Base-by-base conservation (phyloP, 2,329 filamentous ascomycete species). In the Thelonectria olida region DNA sequence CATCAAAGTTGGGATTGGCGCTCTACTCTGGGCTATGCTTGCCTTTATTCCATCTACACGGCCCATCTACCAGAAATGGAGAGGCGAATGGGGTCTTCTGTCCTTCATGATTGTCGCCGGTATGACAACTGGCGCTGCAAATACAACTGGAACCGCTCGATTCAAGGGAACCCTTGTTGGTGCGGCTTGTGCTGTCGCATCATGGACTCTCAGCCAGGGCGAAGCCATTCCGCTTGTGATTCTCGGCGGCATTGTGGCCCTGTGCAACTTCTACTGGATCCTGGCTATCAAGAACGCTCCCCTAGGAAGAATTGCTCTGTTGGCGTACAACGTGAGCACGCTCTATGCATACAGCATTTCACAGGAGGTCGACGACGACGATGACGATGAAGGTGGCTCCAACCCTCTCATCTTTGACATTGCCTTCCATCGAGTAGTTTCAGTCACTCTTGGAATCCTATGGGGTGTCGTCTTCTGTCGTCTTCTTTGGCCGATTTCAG, bases 21-120 rank as follows among this genome's bases (percentile, higher is more conserved):
- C 96, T 12, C 87, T 93, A 5, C 78, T 97, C 0, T 98, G 95
- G 81, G 95, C 93, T 17, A 87, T 96, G 76, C 92, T 96, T 68
- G 90, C 96, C 2, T 99, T 97, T 72, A 85, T 97, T 31, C 86
- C 89, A 1, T 80, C 85, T 8, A 97, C 93, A 2, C 84, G 93
- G 53, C 91, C 92, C 0, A 84, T 91, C 19, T 99, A 97, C 75
- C 85, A 88, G 53, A 90, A 90, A 71, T 98, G 94, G 93, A 85
- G 95, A 74, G 95, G 95, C 27, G 96, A 99, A 82, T 99, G 96
- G 96, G 96, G 96, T 20, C 83, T 99, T 2, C 78, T 99, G 56
- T 97, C 93, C 0, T 98, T 97, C 81, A 98, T 98, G 95, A 89
- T 98, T 73, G 96, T 99, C 22, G 97, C 94, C 74, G 93, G 92